These are phyloP conservation scores for Camellia granthamiana DNA, from an alignment of 148 eudicot species.

Conservation along the genomic window DNA sequence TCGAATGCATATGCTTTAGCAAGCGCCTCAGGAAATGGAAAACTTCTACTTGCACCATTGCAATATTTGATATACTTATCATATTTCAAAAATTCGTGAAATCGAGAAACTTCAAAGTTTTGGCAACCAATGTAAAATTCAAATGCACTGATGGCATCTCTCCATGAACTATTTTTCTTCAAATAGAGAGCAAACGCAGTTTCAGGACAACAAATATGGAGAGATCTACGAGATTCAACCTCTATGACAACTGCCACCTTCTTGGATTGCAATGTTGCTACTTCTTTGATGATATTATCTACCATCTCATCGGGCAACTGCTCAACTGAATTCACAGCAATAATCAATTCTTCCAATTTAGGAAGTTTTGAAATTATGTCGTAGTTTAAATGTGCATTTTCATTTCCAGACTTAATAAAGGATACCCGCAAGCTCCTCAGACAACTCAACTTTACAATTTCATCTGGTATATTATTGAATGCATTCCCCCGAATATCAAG, in stretches of 20 bases:
- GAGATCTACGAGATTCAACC: background rate
- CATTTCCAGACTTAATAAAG: background rate
- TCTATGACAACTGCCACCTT: background rate
- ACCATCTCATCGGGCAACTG: background rate
- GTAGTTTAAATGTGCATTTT: background rate
- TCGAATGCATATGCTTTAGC: background rate
- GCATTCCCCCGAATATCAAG: constrained; percentile 24
- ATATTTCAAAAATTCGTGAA: background rate
- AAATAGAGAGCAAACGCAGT: background rate
- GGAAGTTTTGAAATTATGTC: constrained; percentile 8
- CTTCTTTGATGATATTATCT: background rate
- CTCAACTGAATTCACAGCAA: constrained; percentile 12
- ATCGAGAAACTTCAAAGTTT: background rate
- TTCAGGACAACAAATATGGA: background rate
- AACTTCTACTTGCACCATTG: background rate
- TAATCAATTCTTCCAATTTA: constrained; percentile 14
- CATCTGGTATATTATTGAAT: background rate
- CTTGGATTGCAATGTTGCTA: background rate
- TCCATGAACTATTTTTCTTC: background rate
- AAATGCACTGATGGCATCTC: background rate
- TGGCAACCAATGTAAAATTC: background rate
- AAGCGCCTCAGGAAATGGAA: background rate
- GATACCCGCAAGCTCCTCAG: constrained; percentile 18
- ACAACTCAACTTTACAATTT: background rate
- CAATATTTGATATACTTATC: background rate